A percentile compares a stretch with the other conserved stretches of the same genome.
Conservation (phyloP, 371 early-diverging fungal species). For the Sanchytrium tribonematis region DNA sequence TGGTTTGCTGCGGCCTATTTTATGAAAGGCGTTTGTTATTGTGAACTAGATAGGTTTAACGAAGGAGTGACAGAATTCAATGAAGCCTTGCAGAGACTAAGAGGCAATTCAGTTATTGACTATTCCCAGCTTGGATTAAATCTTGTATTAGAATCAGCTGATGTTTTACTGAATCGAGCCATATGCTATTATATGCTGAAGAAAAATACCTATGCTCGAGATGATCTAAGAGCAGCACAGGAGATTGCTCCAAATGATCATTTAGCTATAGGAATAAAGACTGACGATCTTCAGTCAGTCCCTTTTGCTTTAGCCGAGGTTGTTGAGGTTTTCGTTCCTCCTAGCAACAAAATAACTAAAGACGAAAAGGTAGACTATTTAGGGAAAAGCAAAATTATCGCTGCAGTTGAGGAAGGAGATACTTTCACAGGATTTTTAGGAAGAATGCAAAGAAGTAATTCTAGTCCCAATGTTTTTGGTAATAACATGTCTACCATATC, state of each 20-base stretch:
- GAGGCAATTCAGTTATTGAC: slow-evolving; percentile 65
- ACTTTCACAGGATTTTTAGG: slow-evolving; percentile 31
- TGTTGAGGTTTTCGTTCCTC: slow-evolving; percentile 16
- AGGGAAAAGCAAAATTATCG: slow-evolving; percentile 45
- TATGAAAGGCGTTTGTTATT: slow-evolving; percentile 56
- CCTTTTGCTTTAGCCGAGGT: background rate
- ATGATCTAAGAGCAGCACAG: background rate
- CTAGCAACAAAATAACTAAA: slow-evolving; percentile 46
- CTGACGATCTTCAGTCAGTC: background rate
- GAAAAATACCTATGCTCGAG: background rate
- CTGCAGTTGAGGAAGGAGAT: slow-evolving; percentile 24
- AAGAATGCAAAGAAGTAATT: slow-evolving; percentile 15
- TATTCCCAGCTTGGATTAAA: slow-evolving; percentile 72
- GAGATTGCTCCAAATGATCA: background rate
- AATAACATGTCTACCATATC: background rate
- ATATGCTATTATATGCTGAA: slow-evolving; percentile 11
- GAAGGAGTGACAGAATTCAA: slow-evolving; percentile 40
- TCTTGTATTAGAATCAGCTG: slow-evolving; percentile 54
- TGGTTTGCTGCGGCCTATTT: slow-evolving; percentile 73
- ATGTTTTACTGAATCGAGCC: slow-evolving; percentile 64
- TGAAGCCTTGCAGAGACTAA: slow-evolving; percentile 31
- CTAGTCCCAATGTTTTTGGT: background rate
- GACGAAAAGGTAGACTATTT: slow-evolving; percentile 41
- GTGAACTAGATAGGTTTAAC: slow-evolving; percentile 27
- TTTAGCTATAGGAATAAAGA: background rate